Evolutionary conservation across 2,329 filamentous ascomycete species (phyloP).

Genomic region (Triangularia verruculosa): DNA sequence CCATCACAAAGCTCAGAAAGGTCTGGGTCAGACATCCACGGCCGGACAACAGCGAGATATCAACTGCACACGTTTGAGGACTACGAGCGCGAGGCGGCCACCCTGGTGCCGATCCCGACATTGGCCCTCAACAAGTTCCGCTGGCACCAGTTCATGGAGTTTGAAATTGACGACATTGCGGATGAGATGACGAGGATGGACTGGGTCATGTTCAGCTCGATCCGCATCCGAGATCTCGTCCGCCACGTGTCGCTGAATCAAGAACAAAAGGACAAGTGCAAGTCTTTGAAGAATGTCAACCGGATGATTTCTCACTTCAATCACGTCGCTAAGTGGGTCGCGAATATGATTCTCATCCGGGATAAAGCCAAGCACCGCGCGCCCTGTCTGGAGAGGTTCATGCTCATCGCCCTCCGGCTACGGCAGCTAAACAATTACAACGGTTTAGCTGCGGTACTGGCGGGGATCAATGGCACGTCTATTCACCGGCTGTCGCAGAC

Average conservation of each 20-base stretch:
- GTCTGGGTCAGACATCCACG: conserved; percentile 40
- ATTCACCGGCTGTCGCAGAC: conserved; percentile 83
- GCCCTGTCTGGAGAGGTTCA: conserved; percentile 90
- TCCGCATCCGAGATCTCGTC: conserved; percentile 87
- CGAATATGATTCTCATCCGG: conserved; percentile 79
- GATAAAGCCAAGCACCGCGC: conserved; percentile 96
- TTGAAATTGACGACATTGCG: conserved; percentile 79
- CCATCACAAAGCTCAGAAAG: conserved; percentile 47
- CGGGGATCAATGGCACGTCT: conserved; percentile 84
- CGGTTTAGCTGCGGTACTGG: conserved; percentile 86
- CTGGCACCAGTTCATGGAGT: conserved; percentile 88
- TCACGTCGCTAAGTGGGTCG: conserved; percentile 77
- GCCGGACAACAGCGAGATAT: conserved; percentile 43
- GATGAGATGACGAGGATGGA: conserved; percentile 93
- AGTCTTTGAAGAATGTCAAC: conserved; percentile 79
- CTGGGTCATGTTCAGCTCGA: conserved; percentile 97
- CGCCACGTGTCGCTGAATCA: conserved; percentile 79
- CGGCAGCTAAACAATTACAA: conserved; percentile 97
- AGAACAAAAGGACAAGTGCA: conserved; percentile 70
- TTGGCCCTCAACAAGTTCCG: conserved; percentile 76
- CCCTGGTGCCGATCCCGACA: conserved; percentile 66
- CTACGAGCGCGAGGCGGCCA: conserved; percentile 74
- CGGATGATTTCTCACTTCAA: conserved; percentile 94
- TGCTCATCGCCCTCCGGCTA: conserved; percentile 81
- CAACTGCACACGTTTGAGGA: conserved; percentile 68